Evolutionary conservation across 2,329 filamentous ascomycete species (phyloP), one percentile per base, ranked within the genome.

Genomic region (Paecilomyces variotii): DNA sequence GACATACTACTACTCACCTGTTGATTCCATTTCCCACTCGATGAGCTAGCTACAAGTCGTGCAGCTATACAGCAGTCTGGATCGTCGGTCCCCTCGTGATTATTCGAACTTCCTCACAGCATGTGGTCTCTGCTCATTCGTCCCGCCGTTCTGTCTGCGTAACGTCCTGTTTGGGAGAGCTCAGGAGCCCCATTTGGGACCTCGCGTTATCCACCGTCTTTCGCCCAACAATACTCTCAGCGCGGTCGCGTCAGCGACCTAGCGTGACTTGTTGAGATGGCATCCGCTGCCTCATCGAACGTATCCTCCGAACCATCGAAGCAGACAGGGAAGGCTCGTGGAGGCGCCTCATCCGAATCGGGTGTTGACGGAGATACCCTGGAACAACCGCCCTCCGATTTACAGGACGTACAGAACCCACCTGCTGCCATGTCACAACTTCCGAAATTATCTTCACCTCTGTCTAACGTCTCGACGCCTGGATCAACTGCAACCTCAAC

Each of bases 401-500:
- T 61, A 59, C 58, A 65, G 61, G 67, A 68, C 39, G 39, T 45
- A 63, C 60, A 34, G 30, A 56, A 67, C 27, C 69, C 67, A 59
- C 35, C 59, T 39, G 66, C 67, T 59, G 58, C 67, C 59, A 63
- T 69, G 56, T 71, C 71, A 50, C 69, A 72, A 62, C 58, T 72
- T 57, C 71, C 72, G 57, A 72, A 68, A 61, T 60, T 71, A n/a
- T 45, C 39, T 57, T 61, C 67, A 52, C 68, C 57, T 61, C 64
- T 61, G 55, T 62, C 57, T 61, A 65, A 62, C 54, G 59, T 70
- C 39, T 68, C 71, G 30, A 60, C 65, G 51, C 68, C 74, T 30
- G 61, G 72, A 4, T 79, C 78, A 7, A 69, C 74, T 24, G 68
- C 74, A 52, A 76, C 73, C 63, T 80, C 79, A n/a, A 73, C 74